These are phyloP conservation scores for Annulohypoxylon moriforme DNA, from an alignment of 495 filamentous ascomycete genomes.

Conservation along the genomic window DNA sequence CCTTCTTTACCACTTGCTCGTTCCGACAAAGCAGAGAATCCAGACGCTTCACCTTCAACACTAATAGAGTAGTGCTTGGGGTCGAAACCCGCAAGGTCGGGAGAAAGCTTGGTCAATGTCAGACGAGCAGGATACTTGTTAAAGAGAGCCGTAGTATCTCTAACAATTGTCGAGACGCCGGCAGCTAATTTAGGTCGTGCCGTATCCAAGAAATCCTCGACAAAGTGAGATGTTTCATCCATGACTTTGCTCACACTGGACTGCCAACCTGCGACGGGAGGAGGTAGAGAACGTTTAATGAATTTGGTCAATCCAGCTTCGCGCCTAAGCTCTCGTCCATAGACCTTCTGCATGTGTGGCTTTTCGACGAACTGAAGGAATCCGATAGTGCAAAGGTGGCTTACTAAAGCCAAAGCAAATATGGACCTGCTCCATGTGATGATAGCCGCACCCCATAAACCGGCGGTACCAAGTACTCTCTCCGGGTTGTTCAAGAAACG, in stretches of 20 bases:
- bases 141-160: conserved; percentile 88
- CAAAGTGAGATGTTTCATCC: conserved; percentile 82
- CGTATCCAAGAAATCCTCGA: conserved; percentile 89
- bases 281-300: conserved; percentile 86
- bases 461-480: conserved; percentile 90
- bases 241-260: conserved; percentile 88
- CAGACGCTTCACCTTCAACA: conserved; percentile 72
- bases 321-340: conserved; percentile 82
- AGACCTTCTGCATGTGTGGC: conserved; percentile 98
- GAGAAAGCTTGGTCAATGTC: conserved; percentile 82
- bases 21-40: conserved; percentile 60
- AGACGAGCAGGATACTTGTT: conserved; percentile 89
- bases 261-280: conserved; percentile 76
- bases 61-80: conserved; percentile 82
- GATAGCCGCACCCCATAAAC: conserved; percentile 94
- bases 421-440: conserved; percentile 88
- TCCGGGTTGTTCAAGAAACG: conserved; percentile 98
- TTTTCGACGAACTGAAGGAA: conserved; percentile 96
- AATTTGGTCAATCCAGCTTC: conserved; percentile 93
- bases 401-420: conserved; percentile 84
- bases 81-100: conserved; percentile 86
- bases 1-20: conserved; percentile 62
- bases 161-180: conserved; percentile 85
- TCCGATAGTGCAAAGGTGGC: conserved; percentile 82
- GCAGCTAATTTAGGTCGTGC: conserved; percentile 89